Percentiles rank a stretch among this genome's conserved stretches.
phyloP scores from a whole-genome alignment of 306 rosid genomes.

The Cucurbita argyrosperma region DNA sequence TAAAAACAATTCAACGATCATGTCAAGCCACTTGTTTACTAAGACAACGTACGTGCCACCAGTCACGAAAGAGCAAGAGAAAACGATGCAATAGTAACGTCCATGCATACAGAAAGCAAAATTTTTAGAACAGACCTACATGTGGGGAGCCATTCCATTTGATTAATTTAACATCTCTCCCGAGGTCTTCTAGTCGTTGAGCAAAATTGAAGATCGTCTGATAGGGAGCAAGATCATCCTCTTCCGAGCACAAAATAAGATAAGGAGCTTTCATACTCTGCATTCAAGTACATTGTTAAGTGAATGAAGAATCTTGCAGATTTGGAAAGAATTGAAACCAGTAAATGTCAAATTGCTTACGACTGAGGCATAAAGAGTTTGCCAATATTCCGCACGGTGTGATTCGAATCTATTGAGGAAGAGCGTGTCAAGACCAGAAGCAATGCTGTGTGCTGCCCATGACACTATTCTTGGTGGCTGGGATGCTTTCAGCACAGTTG shows the following conservation, averaged over 20 bases:
- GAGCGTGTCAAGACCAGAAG: conserved; percentile 83
- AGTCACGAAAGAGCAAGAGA: not conserved
- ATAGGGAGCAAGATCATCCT: conserved; percentile 75
- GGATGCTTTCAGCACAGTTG: conserved; percentile 55
- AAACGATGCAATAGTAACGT: not conserved
- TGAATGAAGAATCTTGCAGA: conserved; percentile 2
- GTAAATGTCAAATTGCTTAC: conserved; percentile 30
- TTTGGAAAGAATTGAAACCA: not conserved
- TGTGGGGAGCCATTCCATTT: conserved; percentile 81
- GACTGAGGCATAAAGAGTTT: conserved; percentile 65
- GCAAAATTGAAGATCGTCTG: conserved; percentile 62
- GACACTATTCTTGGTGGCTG: conserved; percentile 67
- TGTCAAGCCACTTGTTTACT: not conserved
- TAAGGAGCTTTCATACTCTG: conserved; percentile 86
- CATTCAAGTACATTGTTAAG: conserved; percentile 9
- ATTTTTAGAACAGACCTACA: conserved; percentile 51
- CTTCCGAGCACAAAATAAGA: conserved; percentile 75
- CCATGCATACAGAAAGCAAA: not conserved
- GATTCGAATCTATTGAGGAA: conserved; percentile 80
- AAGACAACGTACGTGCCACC: not conserved
- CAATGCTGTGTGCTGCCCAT: conserved; percentile 60
- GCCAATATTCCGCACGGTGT: conserved; percentile 93
- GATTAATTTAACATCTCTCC: conserved; percentile 67
- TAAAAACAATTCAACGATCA: not conserved
- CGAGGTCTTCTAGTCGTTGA: conserved; percentile 50